Base-by-base conservation (phyloP, 225 moss, liverwort and hornwort species). In the Straminergon stramineum region DNA sequence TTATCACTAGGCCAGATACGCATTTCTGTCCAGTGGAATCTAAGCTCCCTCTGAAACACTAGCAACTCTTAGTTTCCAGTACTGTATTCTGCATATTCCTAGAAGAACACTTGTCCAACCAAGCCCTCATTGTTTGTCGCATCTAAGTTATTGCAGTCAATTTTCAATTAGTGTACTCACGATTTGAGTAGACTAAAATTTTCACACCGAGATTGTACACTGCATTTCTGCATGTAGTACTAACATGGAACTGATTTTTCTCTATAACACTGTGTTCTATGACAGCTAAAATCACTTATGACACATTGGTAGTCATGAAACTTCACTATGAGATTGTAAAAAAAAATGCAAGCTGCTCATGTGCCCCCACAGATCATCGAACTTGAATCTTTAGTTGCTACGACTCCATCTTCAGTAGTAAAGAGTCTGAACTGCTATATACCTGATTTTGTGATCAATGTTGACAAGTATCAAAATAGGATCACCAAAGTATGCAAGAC, bases 71-170 rank as follows among this genome's bases (percentile, higher is more conserved):
- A 34, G 43, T 92, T 76, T 92, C 92, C 51, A 89, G 41, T 16
- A 95, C 56, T 65, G 93, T 92, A 85, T 93, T 94, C 87, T 90
- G 75, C 86, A 94, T 92, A 91, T 95, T 66, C 88, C 78, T 64
- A 19, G 61, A 60, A 32, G 48, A 82, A 63, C 41, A 69, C 51
- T 60, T 4, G 69, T 45, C 70, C 68, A 34, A 32, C 55, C 32
- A 80, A 14, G 56, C 34, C 39, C 48, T 66, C 17, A 83, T 35
- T 83, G 35, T 14, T 65, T 34, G 84, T 67, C 16, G n/a, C 67
- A 60, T 64, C 24, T 23, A 61, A 45, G 70, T 70, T 84, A 21
- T 41, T 76, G 58, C 75, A 86, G 34, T 53, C 56, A 39, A 62
- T 39, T 17, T 71, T 52, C 53, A 84, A 62, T 23, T 56, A 30